A percentile compares a stretch with the other conserved stretches of the same genome.
Evolutionary conservation across 371 early-diverging fungal species (phyloP).

Genomic region (Apophysomyces trapeziformis): DNA sequence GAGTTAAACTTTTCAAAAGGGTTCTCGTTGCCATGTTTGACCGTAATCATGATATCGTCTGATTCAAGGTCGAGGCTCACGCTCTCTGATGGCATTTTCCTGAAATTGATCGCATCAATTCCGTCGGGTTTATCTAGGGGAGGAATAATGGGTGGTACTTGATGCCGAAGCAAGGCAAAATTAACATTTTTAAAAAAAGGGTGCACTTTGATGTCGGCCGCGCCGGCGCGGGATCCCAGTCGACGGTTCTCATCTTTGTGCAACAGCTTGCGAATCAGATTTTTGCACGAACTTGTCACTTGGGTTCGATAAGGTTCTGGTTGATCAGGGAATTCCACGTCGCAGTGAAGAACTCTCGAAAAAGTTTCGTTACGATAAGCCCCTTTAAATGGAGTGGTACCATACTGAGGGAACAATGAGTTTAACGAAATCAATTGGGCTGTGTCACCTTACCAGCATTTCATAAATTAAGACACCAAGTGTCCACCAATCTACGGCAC

Average conservation of each 20-base stretch:
- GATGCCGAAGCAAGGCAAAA: constrained; percentile 88
- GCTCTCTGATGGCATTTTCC: constrained; percentile 59
- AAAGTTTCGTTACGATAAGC: constrained; percentile 84
- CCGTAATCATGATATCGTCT: constrained; percentile 15
- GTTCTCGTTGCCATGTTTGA: constrained; percentile 27
- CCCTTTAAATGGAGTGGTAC: constrained; percentile 93
- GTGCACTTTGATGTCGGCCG: constrained; percentile 92
- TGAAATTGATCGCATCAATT: constrained; percentile 66
- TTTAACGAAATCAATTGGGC: not conserved
- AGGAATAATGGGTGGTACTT: constrained; percentile 90
- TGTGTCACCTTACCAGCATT: constrained; percentile 75
- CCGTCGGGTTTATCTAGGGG: constrained; percentile 53
- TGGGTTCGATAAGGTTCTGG: constrained; percentile 36
- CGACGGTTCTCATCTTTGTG: constrained; percentile 84
- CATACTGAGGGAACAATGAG: constrained; percentile 50
- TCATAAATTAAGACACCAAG: constrained; percentile 97
- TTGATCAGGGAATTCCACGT: constrained; percentile 72
- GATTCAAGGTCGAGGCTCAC: constrained; percentile 57
- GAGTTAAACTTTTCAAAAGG: constrained; percentile 61
- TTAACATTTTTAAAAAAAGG: constrained; percentile 88
- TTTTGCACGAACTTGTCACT: constrained; percentile 60
- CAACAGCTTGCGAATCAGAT: constrained; percentile 77
- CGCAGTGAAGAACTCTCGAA: constrained; percentile 78
- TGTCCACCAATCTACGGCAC: constrained; percentile 99
- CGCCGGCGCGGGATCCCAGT: constrained; percentile 86